Base-by-base conservation (phyloP, 2,329 filamentous ascomycete species). In the Pseudohalonectria lignicola region DNA sequence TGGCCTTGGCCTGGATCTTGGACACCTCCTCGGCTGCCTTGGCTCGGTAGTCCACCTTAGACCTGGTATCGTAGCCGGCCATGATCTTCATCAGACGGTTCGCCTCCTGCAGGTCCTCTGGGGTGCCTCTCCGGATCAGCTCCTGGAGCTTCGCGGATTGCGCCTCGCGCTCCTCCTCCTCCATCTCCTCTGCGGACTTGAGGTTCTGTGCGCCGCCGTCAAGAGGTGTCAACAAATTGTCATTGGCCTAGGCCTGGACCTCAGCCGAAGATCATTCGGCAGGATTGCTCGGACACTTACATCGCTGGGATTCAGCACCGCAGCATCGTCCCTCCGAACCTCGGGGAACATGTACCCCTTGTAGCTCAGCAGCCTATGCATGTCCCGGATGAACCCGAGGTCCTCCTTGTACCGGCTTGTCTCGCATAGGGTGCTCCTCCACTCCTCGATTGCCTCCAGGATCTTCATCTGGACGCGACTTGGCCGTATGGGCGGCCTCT, bases 51-150 rank as follows among this genome's bases (percentile, higher is more conserved):
- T 98, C 90, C 2, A 92, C 95, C 65, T 96, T 96, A 57, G 86
- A 83, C 49, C 88, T 73, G 41, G 86, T 95, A 58, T 98, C 92
- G 60, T 85, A 98, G 45, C 92, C 92, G 38, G 92, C 92, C 92
- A 98, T 96, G 48, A 98, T 75, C 63, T 98, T 98, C 92, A 98
- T 98, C 38, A 98, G 70, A 49, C 86, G 81, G 56, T 96, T 98
- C 39, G 92, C 92, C 66, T 98, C 92, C 57, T 95, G 90, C 42
- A 98, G 65, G 57, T 98, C 92, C 46, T 93, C 83, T 19, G 92
- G 92, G 4, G 85, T 81, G 39, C 92, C 92, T 48, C 92, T 74
- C 43, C 92, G 81, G 54, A 98, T 96, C 38, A 98, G 69, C 62
- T 98, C 92, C 56, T 98, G 92, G 15, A 98, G 71, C 61, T 98